Base-by-base conservation (phyloP, 176 grass and related monocot species). In the Guadua angustifolia region DNA sequence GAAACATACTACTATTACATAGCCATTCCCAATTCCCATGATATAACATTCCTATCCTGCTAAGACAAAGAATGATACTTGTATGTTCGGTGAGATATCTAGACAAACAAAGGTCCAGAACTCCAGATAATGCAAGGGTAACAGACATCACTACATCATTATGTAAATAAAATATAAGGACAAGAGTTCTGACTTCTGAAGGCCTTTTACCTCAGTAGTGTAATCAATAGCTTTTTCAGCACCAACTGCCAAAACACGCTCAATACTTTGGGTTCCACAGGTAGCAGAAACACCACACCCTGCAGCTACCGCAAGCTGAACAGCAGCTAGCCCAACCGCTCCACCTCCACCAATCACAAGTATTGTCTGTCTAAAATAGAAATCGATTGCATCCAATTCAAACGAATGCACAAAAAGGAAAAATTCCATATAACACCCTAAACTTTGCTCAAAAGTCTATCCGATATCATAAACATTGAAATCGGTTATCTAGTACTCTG, bases 221-320 rank as follows among this genome's bases (percentile, higher is more conserved):
- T 98, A 98, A 79, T 98, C 93, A 89, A 98, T 88, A 82, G 87
- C 96, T 85, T 98, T 83, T 77, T 98, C 93, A 88, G 89, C 96
- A 84, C 96, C 96, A 84, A 83, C 87, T 80, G 80, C 75, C 39
- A 82, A 82, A 68, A 98, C 82, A 64, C 84, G 82, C 14, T 94
- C 89, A 49, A 98, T 73, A 80, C 96, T 98, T 82, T 93, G 83
- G 17, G 84, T 50, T 82, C 96, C 96, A 85, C 96, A 98, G 69
- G 96, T 94, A 38, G 96, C 78, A 73, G 82, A 88, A 50, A 98
- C 96, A 63, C 77, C 85, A 82, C 96, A 95, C 26, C 87, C 91
- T 57, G 79, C 91, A 88, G 93, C 89, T 50, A 95, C 93, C 0
- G 89, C 86, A 87, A 95, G 79, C 84, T 98, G 95, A 81, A 92